A percentile compares a stretch with the other conserved stretches of the same genome.
These are phyloP conservation scores for Cytospora piceicola DNA, from an alignment of 2,329 filamentous ascomycete genomes.

Conservation along the genomic window DNA sequence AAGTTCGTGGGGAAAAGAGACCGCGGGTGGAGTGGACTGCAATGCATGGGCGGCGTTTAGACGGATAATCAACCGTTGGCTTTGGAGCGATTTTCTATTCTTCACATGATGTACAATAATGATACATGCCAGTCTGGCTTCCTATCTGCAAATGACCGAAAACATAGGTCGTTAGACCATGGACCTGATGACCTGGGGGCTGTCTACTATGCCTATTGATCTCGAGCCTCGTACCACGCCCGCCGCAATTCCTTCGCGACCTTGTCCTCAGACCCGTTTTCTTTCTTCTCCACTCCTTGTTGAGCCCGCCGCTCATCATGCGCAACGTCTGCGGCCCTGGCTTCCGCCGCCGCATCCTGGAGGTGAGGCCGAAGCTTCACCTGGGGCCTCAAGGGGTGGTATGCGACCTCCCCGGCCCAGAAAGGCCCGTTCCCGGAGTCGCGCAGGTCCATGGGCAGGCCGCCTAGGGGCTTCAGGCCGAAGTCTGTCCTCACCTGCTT, in stretches of 20 bases:
- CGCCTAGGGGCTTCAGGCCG: background rate
- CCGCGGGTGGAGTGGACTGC: slow-evolving; percentile 6
- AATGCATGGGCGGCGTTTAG: slow-evolving; percentile 29
- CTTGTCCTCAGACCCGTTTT: background rate
- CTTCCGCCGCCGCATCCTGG: no score
- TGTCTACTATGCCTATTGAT: background rate
- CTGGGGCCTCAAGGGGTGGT: background rate
- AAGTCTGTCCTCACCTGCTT: background rate
- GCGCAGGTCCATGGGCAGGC: background rate
- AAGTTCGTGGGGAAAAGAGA: background rate
- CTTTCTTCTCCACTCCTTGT: background rate
- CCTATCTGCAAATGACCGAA: background rate
- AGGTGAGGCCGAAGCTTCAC: no score
- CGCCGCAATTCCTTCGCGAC: background rate
- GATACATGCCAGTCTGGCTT: slow-evolving; percentile 11
- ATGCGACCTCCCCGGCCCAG: background rate
- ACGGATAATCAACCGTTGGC: slow-evolving; percentile 20
- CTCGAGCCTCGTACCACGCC: slow-evolving; percentile 4
- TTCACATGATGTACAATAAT: slow-evolving; percentile 24
- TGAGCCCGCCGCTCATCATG: background rate
- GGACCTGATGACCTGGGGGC: background rate
- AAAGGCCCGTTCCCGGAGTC: background rate
- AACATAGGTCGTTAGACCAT: background rate
- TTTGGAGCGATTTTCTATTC: slow-evolving; percentile 20
- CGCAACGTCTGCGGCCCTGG: background rate